A percentile compares a stretch with the other conserved stretches of the same genome.
Conservation (phyloP, 192 early-diverging fungal species). For the Coemansia sp. region DNA sequence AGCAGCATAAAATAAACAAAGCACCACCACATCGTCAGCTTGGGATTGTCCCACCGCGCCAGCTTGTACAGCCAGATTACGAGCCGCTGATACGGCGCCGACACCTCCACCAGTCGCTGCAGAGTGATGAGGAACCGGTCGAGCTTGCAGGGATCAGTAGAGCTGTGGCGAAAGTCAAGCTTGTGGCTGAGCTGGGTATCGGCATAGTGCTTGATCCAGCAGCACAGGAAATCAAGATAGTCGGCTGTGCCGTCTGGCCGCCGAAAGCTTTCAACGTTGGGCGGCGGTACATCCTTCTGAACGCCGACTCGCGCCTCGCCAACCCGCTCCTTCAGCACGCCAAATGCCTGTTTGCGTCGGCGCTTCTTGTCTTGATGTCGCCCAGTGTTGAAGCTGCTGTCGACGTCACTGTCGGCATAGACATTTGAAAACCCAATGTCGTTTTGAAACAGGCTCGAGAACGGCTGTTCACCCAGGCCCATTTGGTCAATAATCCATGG, state of each 20-base stretch:
- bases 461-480: conserved; percentile 48
- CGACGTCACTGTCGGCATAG: conserved; percentile 7
- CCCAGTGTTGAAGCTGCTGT: conserved; percentile 1
- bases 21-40: conserved; percentile 49
- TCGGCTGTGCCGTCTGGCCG: conserved; percentile 41
- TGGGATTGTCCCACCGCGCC: conserved; percentile 54
- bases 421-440: conserved; percentile 21
- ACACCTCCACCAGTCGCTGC: conserved; percentile 52
- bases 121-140: conserved; percentile 48
- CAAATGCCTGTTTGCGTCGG: conserved; percentile 44
- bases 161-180: conserved; percentile 52
- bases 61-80: conserved; percentile 50
- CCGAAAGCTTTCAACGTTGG: conserved; percentile 17
- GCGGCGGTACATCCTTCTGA: conserved; percentile 29
- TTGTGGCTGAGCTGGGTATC: conserved; percentile 49
- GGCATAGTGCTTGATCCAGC: conserved; percentile 38
- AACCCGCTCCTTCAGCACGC: conserved; percentile 37
- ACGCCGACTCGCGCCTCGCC: conserved; percentile 52
- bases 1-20: conserved; percentile 43
- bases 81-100: conserved; percentile 53
- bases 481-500: conserved; percentile 52
- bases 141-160: conserved; percentile 46
- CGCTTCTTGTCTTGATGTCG: conserved; percentile 16
- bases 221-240: conserved; percentile 29
- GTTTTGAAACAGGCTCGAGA: conserved; percentile 41